Evolutionary conservation across 768 basidiomycete genomes (phyloP).

Genomic region (Leccinum rimulosum): DNA sequence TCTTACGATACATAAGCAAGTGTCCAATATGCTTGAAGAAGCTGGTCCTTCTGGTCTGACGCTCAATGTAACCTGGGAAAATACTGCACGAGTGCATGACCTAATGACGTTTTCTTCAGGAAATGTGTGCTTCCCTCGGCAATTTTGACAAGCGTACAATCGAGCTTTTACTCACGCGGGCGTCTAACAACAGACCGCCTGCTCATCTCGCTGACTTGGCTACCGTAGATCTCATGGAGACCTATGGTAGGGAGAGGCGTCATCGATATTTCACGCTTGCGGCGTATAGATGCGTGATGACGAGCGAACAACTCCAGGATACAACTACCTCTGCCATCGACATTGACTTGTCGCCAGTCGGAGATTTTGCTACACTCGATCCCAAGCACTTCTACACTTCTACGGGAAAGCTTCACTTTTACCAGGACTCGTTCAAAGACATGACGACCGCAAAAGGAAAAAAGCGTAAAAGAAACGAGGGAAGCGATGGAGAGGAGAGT

Average conservation of each 20-base stretch:
- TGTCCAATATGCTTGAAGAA: constrained; percentile 69
- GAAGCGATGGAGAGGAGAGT: constrained; percentile 14
- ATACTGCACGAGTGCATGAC: background rate
- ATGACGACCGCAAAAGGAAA: constrained; percentile 16
- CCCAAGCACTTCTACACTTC: constrained; percentile 54
- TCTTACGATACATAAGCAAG: constrained; percentile 74
- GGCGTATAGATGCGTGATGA: constrained; percentile 62
- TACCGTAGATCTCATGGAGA: constrained; percentile 75
- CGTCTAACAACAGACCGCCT: constrained; percentile 63
- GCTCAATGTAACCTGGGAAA: constrained; percentile 49
- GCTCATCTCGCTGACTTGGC: constrained; percentile 70
- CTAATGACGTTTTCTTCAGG: constrained; percentile 39
- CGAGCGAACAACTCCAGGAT: constrained; percentile 63
- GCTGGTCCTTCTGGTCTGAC: constrained; percentile 70
- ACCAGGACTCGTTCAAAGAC: constrained; percentile 51
- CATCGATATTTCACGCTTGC: constrained; percentile 79
- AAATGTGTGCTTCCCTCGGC: constrained; percentile 58
- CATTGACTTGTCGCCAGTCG: constrained; percentile 48
- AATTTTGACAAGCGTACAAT: constrained; percentile 80
- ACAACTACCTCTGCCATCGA: constrained; percentile 40
- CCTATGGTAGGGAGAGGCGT: constrained; percentile 79
- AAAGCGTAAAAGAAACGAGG: constrained; percentile 35
- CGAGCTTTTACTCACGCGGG: constrained; percentile 73
- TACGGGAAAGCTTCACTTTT: constrained; percentile 38
- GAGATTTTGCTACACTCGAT: constrained; percentile 51